Evolutionary conservation across 352 stramenopile species (phyloP).

Genomic region (Phytophthora hybrid): DNA sequence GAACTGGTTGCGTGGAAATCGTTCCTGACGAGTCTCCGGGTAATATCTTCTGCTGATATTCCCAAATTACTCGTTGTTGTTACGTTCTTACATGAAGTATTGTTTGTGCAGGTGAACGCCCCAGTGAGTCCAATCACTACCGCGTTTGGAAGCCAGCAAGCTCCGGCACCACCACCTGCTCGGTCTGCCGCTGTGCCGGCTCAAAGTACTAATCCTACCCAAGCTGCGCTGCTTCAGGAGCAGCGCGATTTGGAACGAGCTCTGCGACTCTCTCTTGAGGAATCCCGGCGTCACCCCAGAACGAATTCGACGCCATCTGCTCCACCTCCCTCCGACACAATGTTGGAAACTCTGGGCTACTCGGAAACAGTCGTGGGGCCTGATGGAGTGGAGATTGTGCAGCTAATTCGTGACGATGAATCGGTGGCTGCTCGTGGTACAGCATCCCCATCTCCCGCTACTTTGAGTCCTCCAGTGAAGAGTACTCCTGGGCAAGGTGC

Average conservation of each 20-base stretch:
- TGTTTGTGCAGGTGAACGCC: constrained; percentile 30
- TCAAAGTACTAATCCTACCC: constrained; percentile 4
- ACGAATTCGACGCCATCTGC: constrained; percentile 34
- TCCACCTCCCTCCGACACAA: constrained; percentile 44
- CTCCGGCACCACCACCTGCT: constrained; percentile 5
- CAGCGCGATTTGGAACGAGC: constrained; percentile 68
- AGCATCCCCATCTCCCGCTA: constrained; percentile 24
- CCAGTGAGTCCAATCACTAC: constrained; percentile 32
- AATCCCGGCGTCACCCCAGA: constrained; percentile 47
- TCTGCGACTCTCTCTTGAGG: constrained; percentile 64
- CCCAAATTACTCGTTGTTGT: background rate
- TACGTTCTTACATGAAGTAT: constrained; percentile 8
- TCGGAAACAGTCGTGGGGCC: constrained; percentile 59
- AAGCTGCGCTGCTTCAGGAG: constrained; percentile 52
- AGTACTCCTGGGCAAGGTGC: constrained; percentile 8
- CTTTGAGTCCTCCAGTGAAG: constrained; percentile 17
- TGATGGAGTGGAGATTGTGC: constrained; percentile 85
- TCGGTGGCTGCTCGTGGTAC: constrained; percentile 7
- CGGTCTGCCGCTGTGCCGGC: background rate
- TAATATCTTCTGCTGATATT: constrained; percentile 26
- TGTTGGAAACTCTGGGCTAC: constrained; percentile 46
- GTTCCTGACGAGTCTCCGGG: constrained; percentile 67
- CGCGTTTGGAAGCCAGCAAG: constrained; percentile 28
- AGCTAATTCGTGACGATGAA: constrained; percentile 52
- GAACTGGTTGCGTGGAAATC: constrained; percentile 79